Base-by-base conservation (phyloP, 345 rosid species). In the Lenwebbia sp. region DNA sequence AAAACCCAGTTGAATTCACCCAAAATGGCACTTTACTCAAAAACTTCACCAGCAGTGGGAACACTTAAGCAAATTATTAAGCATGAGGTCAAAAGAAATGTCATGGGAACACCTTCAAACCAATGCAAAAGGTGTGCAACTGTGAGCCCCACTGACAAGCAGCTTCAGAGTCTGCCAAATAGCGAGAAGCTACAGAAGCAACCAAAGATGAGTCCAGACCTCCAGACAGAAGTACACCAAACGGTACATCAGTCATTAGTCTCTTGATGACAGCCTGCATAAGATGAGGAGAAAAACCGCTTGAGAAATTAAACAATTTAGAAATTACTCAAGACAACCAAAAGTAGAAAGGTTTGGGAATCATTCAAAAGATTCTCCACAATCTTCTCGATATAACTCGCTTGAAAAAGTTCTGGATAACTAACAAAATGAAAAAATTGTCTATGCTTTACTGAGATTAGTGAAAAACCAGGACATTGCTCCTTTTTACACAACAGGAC, bases 121-220 rank as follows among this genome's bases (percentile, higher is more conserved):
- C 99, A 74, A 97, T 94, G 82, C 99, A 97, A 88, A 96, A 97
- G 82, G 98, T 91, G 91, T 96, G 99, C 83, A 97, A 96, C 85
- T 95, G 99, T 25, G 94, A 41, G 86, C 99, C 99, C 99, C 99
- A 97, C 37, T 93, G 96, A 85, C 89, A 90, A 83, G 98, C 96
- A 41, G 94, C 98, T 83, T 92, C 94, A 41, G 99, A 91, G 28
- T 93, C 95, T 0, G 94, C 94, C 90, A 97, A 90, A 89, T 97
- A 89, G 37, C 99, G 96, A 13, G 95, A 93, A n/a, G 98, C 95
- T 85, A 97, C 92, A 5, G 99, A 88, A 37, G 99, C 99, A 56
- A 97, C 99, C 86, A 97, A 86, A 2, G 99, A 97, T 84, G 99
- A 97, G 90, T 97, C 99, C 74, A 97, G 93, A 22, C 99, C 99